Base-by-base conservation (phyloP, 345 rosid species). In the Gynandropsis gynandra region DNA sequence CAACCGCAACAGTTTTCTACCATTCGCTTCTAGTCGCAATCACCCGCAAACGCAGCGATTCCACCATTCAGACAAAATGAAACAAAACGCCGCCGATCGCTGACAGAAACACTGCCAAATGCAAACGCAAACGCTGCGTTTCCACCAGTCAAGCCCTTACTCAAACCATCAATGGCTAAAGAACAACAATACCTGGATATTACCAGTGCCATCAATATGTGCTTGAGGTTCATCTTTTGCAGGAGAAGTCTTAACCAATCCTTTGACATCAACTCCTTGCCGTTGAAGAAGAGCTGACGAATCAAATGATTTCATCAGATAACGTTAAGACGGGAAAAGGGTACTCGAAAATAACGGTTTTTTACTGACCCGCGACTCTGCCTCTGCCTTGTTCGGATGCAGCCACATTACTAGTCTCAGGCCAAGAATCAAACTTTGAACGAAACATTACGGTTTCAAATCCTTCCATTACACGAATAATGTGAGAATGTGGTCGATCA, bases 341-440 rank as follows among this genome's bases (percentile, higher is more conserved):
- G 19, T 59, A 42, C 56, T 39, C 39, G 47, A 32, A 41, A n/a
- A 4, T 36, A 14, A 65, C 58, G n/a, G n/a, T n/a, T n/a, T n/a
- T n/a, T n/a, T 48, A 69, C 72, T 48, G 31, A 93, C 99, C 97
- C 60, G 99, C 99, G 61, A 93, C 97, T 74, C 88, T 88, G 77
- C 99, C 95, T 73, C 95, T 80, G 59, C 99, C 99, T 69, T 88
- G 97, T 74, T 80, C 89, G 4, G 97, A 76, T 33, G 85, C 92
- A 18, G 94, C 59, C 51, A 63, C 80, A 31, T 74, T 70, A 67
- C 71, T 62, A 31, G 74, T 59, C 66, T 72, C 66, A 10, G 97
- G 95, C 99, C 99, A 93, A 34, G 87, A 77, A 50, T 80, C 89
- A 74, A 93, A 93, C 74, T 83, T 88, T 1, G 85, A 85, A 56